phyloP scores from a whole-genome alignment of 805 yeast genomes.

The Saturnispora besseyi region DNA sequence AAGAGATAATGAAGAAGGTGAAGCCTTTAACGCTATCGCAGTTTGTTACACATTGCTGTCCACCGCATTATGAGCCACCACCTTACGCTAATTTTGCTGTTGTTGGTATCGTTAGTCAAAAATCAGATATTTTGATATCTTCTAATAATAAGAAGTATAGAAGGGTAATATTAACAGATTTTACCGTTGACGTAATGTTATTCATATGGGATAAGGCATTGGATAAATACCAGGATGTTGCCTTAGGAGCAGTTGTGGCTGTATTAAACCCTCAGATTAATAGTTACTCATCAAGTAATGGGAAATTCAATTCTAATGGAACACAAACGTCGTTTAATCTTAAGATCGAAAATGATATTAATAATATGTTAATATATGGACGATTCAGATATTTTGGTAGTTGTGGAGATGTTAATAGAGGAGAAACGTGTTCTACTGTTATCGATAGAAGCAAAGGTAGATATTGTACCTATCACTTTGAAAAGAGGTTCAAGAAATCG shows the following conservation, averaged over 20 bases:
- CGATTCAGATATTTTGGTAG: slow-evolving; percentile 54
- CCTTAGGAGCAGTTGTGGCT: slow-evolving; percentile 66
- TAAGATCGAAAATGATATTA: slow-evolving; percentile 39
- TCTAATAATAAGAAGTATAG: slow-evolving; percentile 42
- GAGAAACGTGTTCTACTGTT: slow-evolving; percentile 48
- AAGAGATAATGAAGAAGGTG: slow-evolving; percentile 35
- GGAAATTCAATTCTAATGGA: background rate
- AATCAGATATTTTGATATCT: slow-evolving; percentile 44
- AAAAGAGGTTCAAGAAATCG: slow-evolving; percentile 40
- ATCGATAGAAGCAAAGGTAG: slow-evolving; percentile 45
- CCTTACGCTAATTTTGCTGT: slow-evolving; percentile 69
- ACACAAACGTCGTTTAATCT: slow-evolving; percentile 38
- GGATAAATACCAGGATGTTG: slow-evolving; percentile 61
- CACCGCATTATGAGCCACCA: slow-evolving; percentile 67
- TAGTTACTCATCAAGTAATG: slow-evolving; percentile 18
- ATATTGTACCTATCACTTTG: slow-evolving; percentile 68
- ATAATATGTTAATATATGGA: slow-evolving; percentile 66
- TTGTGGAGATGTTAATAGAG: slow-evolving; percentile 47
- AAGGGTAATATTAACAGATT: slow-evolving; percentile 58
- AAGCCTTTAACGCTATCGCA: slow-evolving; percentile 51
- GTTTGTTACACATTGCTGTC: slow-evolving; percentile 50
- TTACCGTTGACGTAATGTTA: slow-evolving; percentile 45
- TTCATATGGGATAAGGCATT: slow-evolving; percentile 61
- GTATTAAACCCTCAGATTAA: slow-evolving; percentile 64
- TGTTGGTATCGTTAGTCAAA: slow-evolving; percentile 56